Evolutionary conservation across 2,329 filamentous ascomycete genomes (phyloP), one percentile per base, ranked within the genome.

Genomic region (Cryphonectria nitschkei): DNA sequence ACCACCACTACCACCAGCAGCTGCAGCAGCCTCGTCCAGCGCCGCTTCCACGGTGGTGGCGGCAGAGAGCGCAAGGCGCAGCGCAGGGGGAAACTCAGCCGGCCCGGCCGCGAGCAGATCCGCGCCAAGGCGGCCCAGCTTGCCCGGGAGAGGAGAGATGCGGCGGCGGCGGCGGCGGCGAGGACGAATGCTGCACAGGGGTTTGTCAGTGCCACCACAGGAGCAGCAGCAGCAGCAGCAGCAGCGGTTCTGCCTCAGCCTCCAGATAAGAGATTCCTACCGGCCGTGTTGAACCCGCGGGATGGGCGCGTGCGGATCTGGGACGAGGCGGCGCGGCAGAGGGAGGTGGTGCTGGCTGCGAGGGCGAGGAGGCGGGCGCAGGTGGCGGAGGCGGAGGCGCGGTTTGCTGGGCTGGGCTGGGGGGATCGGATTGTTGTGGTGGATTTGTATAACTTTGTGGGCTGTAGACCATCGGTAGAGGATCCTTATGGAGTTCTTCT

Each of bases 51-150:
- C 11, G 26, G 26, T 19, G 26, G 26, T 8, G 32, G 32, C 58
- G 26, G 34, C 58, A 61, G 34, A 34, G 22, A 39, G 58, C 58
- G 58, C 58, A 58, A 58, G 54, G 54, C 54, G 29, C 58, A 61
- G 58, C 58, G 58, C 34, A 58, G 54, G 54, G 54, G 29, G 26
- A 58, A 58, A 16, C 54, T 58, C 26, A 58, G 7, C 13, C 54
- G 54, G 26, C 54, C 54, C 3, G 54, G 54, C 13, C 26, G 3
- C 13, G 13, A 32, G 54, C 54, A 58, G 54, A 19, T 32, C 26
- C 54, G 54, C 26, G 54, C 54, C 26, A 32, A 14, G 54, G 8
- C 29, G 54, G 54, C 54, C 4, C 54, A 13, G 54, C 26, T 58
- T 11, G 14, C 26, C 4, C 54, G 54, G 5, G 54, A 32, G 54